Conservation (phyloP, 805 yeast species). For the Monosporozyma solicola region DNA sequence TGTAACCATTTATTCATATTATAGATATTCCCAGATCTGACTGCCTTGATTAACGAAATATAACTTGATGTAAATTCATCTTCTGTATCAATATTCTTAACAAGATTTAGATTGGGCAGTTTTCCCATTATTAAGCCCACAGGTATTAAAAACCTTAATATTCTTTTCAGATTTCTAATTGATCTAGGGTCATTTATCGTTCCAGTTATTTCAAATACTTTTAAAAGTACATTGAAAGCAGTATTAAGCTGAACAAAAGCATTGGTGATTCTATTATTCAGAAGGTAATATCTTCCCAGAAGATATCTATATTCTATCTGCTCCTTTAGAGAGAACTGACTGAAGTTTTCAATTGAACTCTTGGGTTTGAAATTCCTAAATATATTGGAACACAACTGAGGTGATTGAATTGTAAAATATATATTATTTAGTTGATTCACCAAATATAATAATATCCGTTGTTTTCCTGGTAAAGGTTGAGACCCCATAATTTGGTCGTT, state of each 20-base stretch:
- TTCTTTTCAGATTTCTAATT: slow-evolving; percentile 28
- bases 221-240: slow-evolving; percentile 36
- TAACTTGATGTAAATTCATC: slow-evolving; percentile 30
- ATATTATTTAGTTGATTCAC: slow-evolving; percentile 47
- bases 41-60: slow-evolving; percentile 29
- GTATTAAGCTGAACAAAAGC: slow-evolving; percentile 47
- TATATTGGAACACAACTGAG: slow-evolving; percentile 29
- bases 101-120: slow-evolving; percentile 33
- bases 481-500: background rate
- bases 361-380: slow-evolving; percentile 43
- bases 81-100: slow-evolving; percentile 14
- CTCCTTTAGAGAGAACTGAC: slow-evolving; percentile 37
- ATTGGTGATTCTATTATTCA: slow-evolving; percentile 42
- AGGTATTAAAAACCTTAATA: slow-evolving; percentile 44
- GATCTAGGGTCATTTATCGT: slow-evolving; percentile 9
- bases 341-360: slow-evolving; percentile 42
- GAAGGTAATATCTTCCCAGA: slow-evolving; percentile 47
- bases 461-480: slow-evolving; percentile 29
- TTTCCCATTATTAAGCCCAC: slow-evolving; percentile 47
- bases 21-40: slow-evolving; percentile 37
- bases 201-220: background rate
- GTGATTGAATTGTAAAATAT: slow-evolving; percentile 39
- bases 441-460: slow-evolving; percentile 41
- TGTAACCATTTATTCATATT: slow-evolving; percentile 28
- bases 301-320: slow-evolving; percentile 48